These are phyloP conservation scores for Fusarium veterinarium DNA, from an alignment of 2,329 filamentous ascomycete genomes.

Conservation along the genomic window DNA sequence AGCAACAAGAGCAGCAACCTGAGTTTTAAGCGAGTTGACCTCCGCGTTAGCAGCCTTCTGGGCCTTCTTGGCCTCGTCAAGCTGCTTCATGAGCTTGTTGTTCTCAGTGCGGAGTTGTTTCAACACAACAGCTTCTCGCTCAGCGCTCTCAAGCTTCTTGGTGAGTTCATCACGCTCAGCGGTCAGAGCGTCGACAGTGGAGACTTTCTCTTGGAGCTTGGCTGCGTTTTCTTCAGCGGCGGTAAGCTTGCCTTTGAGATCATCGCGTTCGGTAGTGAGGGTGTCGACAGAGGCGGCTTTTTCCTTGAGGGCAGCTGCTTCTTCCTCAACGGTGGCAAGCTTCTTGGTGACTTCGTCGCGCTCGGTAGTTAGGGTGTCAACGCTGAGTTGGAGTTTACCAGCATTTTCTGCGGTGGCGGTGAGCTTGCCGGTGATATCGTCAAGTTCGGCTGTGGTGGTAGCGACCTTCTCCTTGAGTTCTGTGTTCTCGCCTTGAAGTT, in stretches of 20 bases:
- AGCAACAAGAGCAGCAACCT: slow-evolving; percentile 36
- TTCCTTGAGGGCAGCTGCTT: slow-evolving; percentile 27
- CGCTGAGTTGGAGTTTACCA: slow-evolving; percentile 31
- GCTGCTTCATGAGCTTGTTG: slow-evolving; percentile 40
- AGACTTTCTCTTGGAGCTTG: slow-evolving; percentile 18
- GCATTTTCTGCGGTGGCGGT: slow-evolving; percentile 28
- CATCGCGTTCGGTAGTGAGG: slow-evolving; percentile 31
- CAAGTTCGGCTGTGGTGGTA: slow-evolving; percentile 13
- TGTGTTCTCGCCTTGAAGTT: slow-evolving; percentile 29
- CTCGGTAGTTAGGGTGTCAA: slow-evolving; percentile 19
- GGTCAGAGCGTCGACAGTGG: slow-evolving; percentile 18
- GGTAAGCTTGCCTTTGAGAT: slow-evolving; percentile 28
- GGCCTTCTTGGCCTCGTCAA: slow-evolving; percentile 37
- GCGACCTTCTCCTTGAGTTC: slow-evolving; percentile 38
- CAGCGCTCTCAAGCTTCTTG: slow-evolving; percentile 38
- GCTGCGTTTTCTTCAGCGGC: slow-evolving; percentile 18
- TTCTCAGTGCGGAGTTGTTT: slow-evolving; percentile 41
- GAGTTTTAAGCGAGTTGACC: slow-evolving; percentile 32
- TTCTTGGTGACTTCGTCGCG: slow-evolving; percentile 42
- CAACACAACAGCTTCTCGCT: slow-evolving; percentile 37
- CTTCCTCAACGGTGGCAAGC: slow-evolving; percentile 30
- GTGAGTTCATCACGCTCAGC: slow-evolving; percentile 28
- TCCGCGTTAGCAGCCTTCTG: slow-evolving; percentile 38
- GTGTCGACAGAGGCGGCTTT: slow-evolving; percentile 30
- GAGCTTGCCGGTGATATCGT: slow-evolving; percentile 29